Percentiles rank a stretch among this genome's conserved stretches.
These are phyloP conservation scores for Saccharomyces hybrid DNA, from an alignment of 1,139 yeast genomes.

Conservation along the genomic window DNA sequence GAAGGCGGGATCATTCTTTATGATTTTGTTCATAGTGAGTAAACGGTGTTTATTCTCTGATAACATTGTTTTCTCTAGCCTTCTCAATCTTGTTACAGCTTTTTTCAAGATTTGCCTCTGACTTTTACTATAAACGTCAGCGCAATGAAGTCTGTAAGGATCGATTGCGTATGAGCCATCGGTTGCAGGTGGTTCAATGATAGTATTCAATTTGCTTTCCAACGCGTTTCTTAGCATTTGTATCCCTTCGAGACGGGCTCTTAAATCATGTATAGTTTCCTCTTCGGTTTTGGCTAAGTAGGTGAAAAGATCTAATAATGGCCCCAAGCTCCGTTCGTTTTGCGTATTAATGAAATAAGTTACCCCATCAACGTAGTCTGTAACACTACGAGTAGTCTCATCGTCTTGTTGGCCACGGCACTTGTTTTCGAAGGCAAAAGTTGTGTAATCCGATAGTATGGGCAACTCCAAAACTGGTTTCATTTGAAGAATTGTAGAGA, in stretches of 20 bases:
- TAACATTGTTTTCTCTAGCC: constrained; percentile 19
- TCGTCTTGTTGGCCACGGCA: constrained; percentile 2
- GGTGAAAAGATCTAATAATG: constrained; percentile 46
- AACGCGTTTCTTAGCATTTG: constrained; percentile 31
- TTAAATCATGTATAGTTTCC: constrained; percentile 40
- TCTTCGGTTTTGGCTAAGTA: constrained; percentile 40
- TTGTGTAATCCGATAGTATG: constrained; percentile 35
- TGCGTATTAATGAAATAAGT: constrained; percentile 38
- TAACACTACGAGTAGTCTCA: constrained; percentile 14
- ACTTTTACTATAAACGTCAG: constrained; percentile 20
- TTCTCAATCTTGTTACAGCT: constrained; percentile 18
- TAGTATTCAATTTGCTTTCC: constrained; percentile 15
- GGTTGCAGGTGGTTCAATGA: background rate
- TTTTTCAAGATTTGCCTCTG: constrained; percentile 19
- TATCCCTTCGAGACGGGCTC: constrained; percentile 55
- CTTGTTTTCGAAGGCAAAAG: constrained; percentile 32
- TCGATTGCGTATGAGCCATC: constrained; percentile 6
- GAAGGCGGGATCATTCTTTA: constrained; percentile 22
- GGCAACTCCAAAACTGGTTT: constrained; percentile 42
- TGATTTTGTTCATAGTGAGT: constrained; percentile 21
- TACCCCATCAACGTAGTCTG: constrained; percentile 36
- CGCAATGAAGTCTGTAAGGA: constrained; percentile 16
- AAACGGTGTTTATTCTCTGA: constrained; percentile 14
- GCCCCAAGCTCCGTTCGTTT: constrained; percentile 19
- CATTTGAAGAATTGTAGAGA: constrained; percentile 29